These are phyloP conservation scores for Skeletonema potamos DNA, from an alignment of 108 stramenopile species.

Conservation along the genomic window DNA sequence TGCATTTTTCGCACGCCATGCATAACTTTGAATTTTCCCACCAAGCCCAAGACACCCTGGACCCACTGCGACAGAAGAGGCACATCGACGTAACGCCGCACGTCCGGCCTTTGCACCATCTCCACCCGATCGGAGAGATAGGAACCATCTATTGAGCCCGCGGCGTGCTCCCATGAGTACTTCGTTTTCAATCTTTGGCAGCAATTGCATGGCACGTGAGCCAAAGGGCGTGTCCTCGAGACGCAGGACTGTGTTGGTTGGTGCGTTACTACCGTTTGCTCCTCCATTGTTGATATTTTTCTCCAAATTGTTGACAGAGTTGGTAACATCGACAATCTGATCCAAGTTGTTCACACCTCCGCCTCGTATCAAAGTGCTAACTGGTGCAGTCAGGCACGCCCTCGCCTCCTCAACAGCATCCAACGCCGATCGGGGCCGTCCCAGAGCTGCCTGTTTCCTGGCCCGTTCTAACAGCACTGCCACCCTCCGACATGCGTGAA, in stretches of 20 bases:
- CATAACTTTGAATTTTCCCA: slow-evolving; percentile 75
- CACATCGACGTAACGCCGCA: slow-evolving; percentile 76
- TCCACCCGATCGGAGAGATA: slow-evolving; percentile 82
- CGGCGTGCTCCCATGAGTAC: slow-evolving; percentile 82
- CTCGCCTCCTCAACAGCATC: slow-evolving; percentile 89
- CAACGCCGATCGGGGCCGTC: slow-evolving; percentile 77
- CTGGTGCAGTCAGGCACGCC: slow-evolving; percentile 70
- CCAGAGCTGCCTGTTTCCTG: slow-evolving; percentile 72
- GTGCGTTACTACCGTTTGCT: slow-evolving; percentile 12
- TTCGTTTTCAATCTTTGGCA: slow-evolving; percentile 91
- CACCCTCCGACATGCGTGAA: slow-evolving; percentile 73
- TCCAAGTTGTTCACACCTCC: slow-evolving; percentile 24
- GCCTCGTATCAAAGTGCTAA: slow-evolving; percentile 54
- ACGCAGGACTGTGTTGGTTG: slow-evolving; percentile 36
- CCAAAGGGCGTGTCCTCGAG: slow-evolving; percentile 90
- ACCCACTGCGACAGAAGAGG: slow-evolving; percentile 62
- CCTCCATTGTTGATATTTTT: background rate
- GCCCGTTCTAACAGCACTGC: slow-evolving; percentile 78
- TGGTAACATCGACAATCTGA: background rate
- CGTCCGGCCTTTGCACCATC: slow-evolving; percentile 87
- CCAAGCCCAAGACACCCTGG: slow-evolving; percentile 81
- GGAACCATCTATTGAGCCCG: slow-evolving; percentile 85
- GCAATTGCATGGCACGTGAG: slow-evolving; percentile 69
- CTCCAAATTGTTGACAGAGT: background rate
- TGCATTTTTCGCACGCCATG: slow-evolving; percentile 85